Evolutionary conservation across 2,329 filamentous ascomycete genomes (phyloP).

Genomic region (Gnomoniopsis sp.): DNA sequence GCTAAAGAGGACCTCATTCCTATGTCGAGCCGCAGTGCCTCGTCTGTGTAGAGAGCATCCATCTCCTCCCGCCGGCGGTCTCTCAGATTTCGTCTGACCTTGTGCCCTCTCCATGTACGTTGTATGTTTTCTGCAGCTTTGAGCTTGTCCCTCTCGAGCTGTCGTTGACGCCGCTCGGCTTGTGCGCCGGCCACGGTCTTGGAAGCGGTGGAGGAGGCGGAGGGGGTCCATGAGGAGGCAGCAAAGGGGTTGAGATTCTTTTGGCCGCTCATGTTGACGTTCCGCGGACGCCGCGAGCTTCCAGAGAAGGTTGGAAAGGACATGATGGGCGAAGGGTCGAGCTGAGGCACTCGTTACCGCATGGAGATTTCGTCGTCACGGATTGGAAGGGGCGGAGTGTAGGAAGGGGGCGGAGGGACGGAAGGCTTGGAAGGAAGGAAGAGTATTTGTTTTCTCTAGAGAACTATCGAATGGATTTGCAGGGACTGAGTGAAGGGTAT

Average conservation of each 20-base stretch:
- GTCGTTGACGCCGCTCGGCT: constrained; percentile 76
- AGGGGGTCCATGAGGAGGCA: constrained; percentile 54
- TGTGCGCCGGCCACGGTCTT: constrained; percentile 82
- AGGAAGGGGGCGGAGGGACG: not conserved
- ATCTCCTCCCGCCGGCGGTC: constrained; percentile 57
- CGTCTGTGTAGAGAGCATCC: constrained; percentile 53
- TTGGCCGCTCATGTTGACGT: constrained; percentile 91
- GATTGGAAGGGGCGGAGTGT: not conserved
- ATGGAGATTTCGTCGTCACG: not conserved
- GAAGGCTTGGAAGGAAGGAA: not conserved
- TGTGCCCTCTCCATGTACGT: constrained; percentile 77
- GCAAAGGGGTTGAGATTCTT: constrained; percentile 72
- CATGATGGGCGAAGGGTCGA: constrained; percentile 50
- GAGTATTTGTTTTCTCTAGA: not conserved
- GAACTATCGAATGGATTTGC: no score
- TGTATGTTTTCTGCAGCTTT: constrained; percentile 75
- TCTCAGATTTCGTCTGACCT: constrained; percentile 55
- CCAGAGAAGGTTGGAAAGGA: constrained; percentile 84
- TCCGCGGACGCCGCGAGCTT: constrained; percentile 76
- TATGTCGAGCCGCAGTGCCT: constrained; percentile 30
- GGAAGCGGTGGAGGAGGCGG: constrained; percentile 61
- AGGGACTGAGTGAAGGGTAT: no score
- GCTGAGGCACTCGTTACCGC: not conserved
- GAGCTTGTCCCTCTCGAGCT: constrained; percentile 74
- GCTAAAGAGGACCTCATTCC: constrained; percentile 36